These are phyloP conservation scores for Antrodiella citrinella DNA, from an alignment of 768 basidiomycete genomes.

Conservation along the genomic window DNA sequence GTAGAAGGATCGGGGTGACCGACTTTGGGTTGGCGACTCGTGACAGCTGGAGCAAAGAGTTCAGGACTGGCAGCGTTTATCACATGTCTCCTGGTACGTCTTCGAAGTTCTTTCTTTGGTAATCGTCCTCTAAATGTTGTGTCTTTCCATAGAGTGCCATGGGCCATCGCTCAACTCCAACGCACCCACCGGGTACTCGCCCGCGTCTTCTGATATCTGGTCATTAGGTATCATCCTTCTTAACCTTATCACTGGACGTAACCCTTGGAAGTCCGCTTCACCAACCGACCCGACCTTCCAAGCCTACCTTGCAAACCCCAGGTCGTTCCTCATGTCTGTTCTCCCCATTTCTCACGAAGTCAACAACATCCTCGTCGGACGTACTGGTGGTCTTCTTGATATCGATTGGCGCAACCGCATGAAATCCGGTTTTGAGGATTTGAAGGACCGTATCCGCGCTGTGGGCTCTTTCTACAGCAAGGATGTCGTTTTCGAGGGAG, in stretches of 20 bases:
- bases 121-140: slow-evolving; percentile 9
- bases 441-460: slow-evolving; percentile 48
- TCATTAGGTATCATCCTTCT: slow-evolving; percentile 93
- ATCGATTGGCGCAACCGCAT: slow-evolving; percentile 28
- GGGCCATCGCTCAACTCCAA: slow-evolving; percentile 24
- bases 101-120: too few relatives aligned
- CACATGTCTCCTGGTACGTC: slow-evolving; percentile 92
- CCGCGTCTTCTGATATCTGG: slow-evolving; percentile 91
- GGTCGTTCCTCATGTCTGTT: slow-evolving; percentile 65
- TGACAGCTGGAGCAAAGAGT: slow-evolving; percentile 77
- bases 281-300: slow-evolving; percentile 81
- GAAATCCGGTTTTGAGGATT: slow-evolving; percentile 27
- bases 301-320: slow-evolving; percentile 72
- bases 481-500: slow-evolving; percentile 73
- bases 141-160: slow-evolving; percentile 74
- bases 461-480: slow-evolving; percentile 63
- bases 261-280: slow-evolving; percentile 92
- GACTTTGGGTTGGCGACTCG: slow-evolving; percentile 95
- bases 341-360: slow-evolving; percentile 31
- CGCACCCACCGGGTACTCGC: slow-evolving; percentile 65
- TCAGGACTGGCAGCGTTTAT: slow-evolving; percentile 94
- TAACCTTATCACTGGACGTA: slow-evolving; percentile 90
- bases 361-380: slow-evolving; percentile 24
- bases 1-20: slow-evolving; percentile 65
- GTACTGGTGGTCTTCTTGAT: slow-evolving; percentile 14